A percentile compares a stretch with the other conserved stretches of the same genome.
These are phyloP conservation scores for Graphilbum sp. DNA, from an alignment of 2,329 filamentous ascomycete genomes.

Conservation along the genomic window DNA sequence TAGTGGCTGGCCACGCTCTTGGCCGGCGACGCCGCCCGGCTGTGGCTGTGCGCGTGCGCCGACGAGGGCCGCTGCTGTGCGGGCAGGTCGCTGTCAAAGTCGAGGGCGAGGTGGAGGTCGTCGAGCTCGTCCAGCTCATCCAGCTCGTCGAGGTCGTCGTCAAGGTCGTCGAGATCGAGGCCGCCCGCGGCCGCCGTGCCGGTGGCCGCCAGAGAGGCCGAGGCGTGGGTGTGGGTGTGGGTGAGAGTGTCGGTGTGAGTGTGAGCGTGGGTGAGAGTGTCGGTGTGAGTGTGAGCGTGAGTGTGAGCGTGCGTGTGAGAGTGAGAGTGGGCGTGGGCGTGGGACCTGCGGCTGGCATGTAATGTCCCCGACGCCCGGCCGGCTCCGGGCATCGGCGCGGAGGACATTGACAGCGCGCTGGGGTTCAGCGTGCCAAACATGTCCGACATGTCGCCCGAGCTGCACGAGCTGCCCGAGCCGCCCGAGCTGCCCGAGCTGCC, in stretches of 20 bases:
- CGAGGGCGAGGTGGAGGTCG: background rate
- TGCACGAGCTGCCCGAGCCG: no score
- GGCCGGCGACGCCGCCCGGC: conserved; percentile 25
- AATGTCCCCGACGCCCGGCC: no score
- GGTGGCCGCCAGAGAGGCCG: background rate
- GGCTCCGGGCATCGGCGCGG: conserved; percentile 21
- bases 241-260: no score
- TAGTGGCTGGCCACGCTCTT: conserved; percentile 35
- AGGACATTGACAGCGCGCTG: conserved; percentile 20
- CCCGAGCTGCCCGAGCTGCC: no score
- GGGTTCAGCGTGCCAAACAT: conserved; percentile 7
- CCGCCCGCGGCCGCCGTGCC: background rate
- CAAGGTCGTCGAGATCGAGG: conserved; percentile 6
- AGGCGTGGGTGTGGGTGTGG: conserved; percentile 9
- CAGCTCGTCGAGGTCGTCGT: conserved; percentile 4
- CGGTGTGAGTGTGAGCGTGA: no score
- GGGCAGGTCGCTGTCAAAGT: conserved; percentile 6
- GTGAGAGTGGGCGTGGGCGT: no score
- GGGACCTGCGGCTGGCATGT: no score
- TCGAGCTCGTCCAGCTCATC: no score
- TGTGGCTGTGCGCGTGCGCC: background rate
- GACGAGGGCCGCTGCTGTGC: conserved; percentile 1
- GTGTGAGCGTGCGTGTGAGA: no score
- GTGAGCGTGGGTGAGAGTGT: no score
- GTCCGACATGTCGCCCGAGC: no score